Conservation (phyloP, 306 rosid genomes). For the Cicer bijugum region DNA sequence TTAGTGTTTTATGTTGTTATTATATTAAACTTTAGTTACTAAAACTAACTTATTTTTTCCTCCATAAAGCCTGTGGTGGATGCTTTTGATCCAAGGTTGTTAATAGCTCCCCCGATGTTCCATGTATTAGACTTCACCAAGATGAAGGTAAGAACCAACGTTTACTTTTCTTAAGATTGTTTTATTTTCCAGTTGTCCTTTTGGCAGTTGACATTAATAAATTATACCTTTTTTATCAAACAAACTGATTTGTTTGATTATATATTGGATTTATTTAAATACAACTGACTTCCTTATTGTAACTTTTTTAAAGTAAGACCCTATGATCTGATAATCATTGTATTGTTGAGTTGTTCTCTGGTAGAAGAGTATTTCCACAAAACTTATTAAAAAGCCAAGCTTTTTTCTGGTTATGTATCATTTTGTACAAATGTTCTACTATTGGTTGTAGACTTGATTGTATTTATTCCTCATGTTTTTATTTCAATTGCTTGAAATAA, state of each 20-base stretch:
- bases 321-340: conserved; percentile 20
- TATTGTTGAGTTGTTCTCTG: conserved; percentile 4
- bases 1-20: conserved; percentile 26
- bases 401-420: conserved; percentile 23
- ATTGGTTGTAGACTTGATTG: not conserved
- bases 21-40: conserved; percentile 24
- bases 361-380: not conserved
- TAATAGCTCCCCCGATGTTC: conserved; percentile 78
- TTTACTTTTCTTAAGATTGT: conserved; percentile 1
- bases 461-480: conserved; percentile 2
- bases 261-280: conserved; percentile 17
- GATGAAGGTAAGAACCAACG: conserved; percentile 61
- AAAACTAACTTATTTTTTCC: conserved; percentile 13
- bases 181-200: conserved; percentile 9
- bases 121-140: conserved; percentile 86
- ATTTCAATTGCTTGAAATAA: conserved; percentile 28
- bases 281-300: conserved; percentile 13
- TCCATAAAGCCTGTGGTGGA: conserved; percentile 89
- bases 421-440: conserved; percentile 1
- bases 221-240: conserved; percentile 13
- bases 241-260: conserved; percentile 26
- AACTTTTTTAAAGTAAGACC: not conserved
- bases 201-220: conserved; percentile 27
- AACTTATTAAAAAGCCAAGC: conserved; percentile 15
- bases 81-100: conserved; percentile 96